phyloP scores from a whole-genome alignment of 1,139 yeast genomes.

The Magnusiomyces tetraspermus region DNA sequence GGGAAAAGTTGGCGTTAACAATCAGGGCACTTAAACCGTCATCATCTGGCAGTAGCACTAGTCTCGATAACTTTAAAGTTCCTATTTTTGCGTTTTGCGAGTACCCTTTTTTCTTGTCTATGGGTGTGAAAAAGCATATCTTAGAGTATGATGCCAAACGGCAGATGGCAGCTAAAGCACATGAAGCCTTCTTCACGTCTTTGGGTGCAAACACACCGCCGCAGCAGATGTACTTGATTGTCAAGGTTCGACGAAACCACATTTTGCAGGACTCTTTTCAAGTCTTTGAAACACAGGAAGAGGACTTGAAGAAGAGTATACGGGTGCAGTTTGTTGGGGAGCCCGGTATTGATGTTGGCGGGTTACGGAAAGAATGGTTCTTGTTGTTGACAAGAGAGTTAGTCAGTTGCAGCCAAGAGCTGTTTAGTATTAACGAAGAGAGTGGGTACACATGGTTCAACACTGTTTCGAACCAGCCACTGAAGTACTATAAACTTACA shows the following conservation, averaged over 20 bases:
- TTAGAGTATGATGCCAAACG: slow-evolving; percentile 75
- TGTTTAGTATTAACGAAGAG: slow-evolving; percentile 48
- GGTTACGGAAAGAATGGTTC: slow-evolving; percentile 90
- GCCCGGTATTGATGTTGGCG: slow-evolving; percentile 94
- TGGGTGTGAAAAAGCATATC: slow-evolving; percentile 73
- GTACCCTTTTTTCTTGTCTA: slow-evolving; percentile 69
- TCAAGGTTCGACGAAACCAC: slow-evolving; percentile 56
- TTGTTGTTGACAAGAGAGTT: slow-evolving; percentile 57
- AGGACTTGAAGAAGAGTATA: slow-evolving; percentile 63
- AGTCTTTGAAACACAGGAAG: slow-evolving; percentile 48
- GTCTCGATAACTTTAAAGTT: background rate
- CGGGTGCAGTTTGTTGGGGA: slow-evolving; percentile 74
- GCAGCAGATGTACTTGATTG: slow-evolving; percentile 57
- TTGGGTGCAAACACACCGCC: slow-evolving; percentile 49
- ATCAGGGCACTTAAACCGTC: slow-evolving; percentile 1
- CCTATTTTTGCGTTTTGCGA: slow-evolving; percentile 47
- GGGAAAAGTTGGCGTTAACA: slow-evolving; percentile 42
- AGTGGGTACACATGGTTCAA: slow-evolving; percentile 73
- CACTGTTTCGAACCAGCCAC: slow-evolving; percentile 32
- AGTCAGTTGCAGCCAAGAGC: slow-evolving; percentile 48
- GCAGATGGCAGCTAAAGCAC: slow-evolving; percentile 81
- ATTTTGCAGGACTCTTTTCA: slow-evolving; percentile 68
- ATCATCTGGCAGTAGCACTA: slow-evolving; percentile 3
- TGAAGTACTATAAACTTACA: slow-evolving; percentile 57
- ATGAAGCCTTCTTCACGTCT: slow-evolving; percentile 76